These are phyloP conservation scores for Cucurbita ficifolia DNA, from an alignment of 306 rosid species.

Conservation along the genomic window DNA sequence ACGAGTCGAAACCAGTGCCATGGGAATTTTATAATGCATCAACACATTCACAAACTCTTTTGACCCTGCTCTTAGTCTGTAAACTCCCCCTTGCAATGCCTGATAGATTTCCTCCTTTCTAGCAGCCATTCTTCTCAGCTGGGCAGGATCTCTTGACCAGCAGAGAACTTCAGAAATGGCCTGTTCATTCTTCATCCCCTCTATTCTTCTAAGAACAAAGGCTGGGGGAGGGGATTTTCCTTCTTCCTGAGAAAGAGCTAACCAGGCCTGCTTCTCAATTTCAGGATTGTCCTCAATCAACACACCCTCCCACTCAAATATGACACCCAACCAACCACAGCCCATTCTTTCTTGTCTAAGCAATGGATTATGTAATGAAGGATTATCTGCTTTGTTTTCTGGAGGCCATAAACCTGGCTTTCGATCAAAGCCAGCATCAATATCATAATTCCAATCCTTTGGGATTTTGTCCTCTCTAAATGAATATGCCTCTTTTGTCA, in stretches of 20 bases:
- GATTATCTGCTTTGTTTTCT: slow-evolving; percentile 62
- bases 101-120: slow-evolving; percentile 74
- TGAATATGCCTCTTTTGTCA: slow-evolving; percentile 60
- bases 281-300: slow-evolving; percentile 69
- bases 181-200: slow-evolving; percentile 96
- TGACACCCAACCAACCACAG: slow-evolving; percentile 88
- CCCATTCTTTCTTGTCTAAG: slow-evolving; percentile 96
- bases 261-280: slow-evolving; percentile 78
- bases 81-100: slow-evolving; percentile 79
- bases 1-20: slow-evolving; percentile 82
- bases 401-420: slow-evolving; percentile 86
- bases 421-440: slow-evolving; percentile 40
- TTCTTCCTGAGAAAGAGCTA: slow-evolving; percentile 70
- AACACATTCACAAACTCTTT: slow-evolving; percentile 72
- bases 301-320: slow-evolving; percentile 98
- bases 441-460: slow-evolving; percentile 30
- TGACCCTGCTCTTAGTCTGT: slow-evolving; percentile 58
- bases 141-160: slow-evolving; percentile 78
- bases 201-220: slow-evolving; percentile 60
- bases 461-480: slow-evolving; percentile 56
- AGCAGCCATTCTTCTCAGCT: slow-evolving; percentile 62
- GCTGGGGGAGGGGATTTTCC: slow-evolving; percentile 71
- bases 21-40: slow-evolving; percentile 84
- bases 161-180: slow-evolving; percentile 90
- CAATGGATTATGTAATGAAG: slow-evolving; percentile 68